Percentiles rank a stretch among this genome's conserved stretches.
These are phyloP conservation scores for Cystobasidium onofrii DNA, from an alignment of 768 basidiomycete genomes.

Conservation along the genomic window DNA sequence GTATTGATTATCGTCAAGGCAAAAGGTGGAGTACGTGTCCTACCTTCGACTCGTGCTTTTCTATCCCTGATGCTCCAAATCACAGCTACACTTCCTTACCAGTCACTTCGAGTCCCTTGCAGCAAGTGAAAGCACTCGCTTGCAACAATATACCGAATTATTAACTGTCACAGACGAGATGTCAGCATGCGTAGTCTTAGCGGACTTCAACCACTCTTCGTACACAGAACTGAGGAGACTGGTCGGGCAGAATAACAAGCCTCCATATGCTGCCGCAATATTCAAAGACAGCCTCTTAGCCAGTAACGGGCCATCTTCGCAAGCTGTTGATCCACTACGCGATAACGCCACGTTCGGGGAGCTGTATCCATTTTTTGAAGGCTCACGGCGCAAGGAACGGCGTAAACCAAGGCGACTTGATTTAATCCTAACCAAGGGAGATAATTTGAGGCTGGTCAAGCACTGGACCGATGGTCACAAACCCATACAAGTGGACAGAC, in stretches of 20 bases:
- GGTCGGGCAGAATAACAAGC: not conserved
- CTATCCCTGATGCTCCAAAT: not conserved
- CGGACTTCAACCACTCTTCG: constrained; percentile 28
- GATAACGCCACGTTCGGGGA: constrained; percentile 34
- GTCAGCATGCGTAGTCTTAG: constrained; percentile 26
- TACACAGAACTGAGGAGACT: not conserved
- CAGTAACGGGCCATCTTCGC: not conserved
- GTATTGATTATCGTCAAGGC: not conserved
- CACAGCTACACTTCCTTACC: constrained; percentile 27
- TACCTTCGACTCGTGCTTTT: not conserved
- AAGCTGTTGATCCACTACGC: not conserved
- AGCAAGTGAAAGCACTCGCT: constrained; percentile 7
- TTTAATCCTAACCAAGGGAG: constrained; percentile 6
- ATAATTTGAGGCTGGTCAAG: not conserved
- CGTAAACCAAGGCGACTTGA: constrained; percentile 37
- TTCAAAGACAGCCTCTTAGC: not conserved
- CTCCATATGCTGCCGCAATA: not conserved
- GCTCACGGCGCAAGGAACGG: constrained; percentile 3
- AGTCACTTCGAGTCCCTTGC: constrained; percentile 37
- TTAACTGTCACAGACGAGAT: not conserved
- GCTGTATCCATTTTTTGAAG: constrained; percentile 34
- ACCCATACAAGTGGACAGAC: not conserved
- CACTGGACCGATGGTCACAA: not conserved
- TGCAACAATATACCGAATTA: constrained; percentile 12
- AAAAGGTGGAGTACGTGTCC: not conserved